Evolutionary conservation across 148 eudicot species (phyloP), one percentile per base, ranked within the genome.

Genomic region (Beta vulgaris): DNA sequence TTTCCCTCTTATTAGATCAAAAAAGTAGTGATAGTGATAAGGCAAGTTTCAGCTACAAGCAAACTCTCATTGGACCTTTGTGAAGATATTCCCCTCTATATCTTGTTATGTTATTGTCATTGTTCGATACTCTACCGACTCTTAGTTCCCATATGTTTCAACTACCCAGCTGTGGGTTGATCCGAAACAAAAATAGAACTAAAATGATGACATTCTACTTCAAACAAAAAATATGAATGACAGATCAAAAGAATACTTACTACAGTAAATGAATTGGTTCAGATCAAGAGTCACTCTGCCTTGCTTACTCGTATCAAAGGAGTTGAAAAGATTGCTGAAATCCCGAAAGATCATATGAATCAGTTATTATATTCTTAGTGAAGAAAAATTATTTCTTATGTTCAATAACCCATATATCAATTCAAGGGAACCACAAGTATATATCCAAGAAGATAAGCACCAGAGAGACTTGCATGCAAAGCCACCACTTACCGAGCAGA

Each of bases 261-360:
- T 83, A 84, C 98, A 93, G 85, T 91, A 93, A 59, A 89, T 73
- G 70, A 93, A 93, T 73, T 93, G 98, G 78, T 93, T 93, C 68
- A 91, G 87, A 79, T 93, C 98, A 71, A 93, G 98, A 76, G 90
- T 86, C 74, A 93, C 90, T 80, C 92, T 84, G 78, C 96, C 96
- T 81, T 91, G 91, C 81, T 89, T 93, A 77, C 85, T 86, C 29
- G 96, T 88, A 78, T 93, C 96, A 61, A 93, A 93, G 39, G 98
- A 93, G 82, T 88, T 88, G 70, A 93, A 93, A 74, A 93, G 83
- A 82, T 93, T 93, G 87, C 98, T 93, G 85, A 74, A 70, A 82
- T 26, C 4, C 10, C 53, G 76, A 55, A 25, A 69, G 23, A 75
- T n/a, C n/a, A n/a, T n/a, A n/a, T n/a, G 54, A 69, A 31, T 32